Percentiles rank a stretch among this genome's conserved stretches.
Evolutionary conservation across 345 rosid species (phyloP).

Genomic region (Mangifera indica): DNA sequence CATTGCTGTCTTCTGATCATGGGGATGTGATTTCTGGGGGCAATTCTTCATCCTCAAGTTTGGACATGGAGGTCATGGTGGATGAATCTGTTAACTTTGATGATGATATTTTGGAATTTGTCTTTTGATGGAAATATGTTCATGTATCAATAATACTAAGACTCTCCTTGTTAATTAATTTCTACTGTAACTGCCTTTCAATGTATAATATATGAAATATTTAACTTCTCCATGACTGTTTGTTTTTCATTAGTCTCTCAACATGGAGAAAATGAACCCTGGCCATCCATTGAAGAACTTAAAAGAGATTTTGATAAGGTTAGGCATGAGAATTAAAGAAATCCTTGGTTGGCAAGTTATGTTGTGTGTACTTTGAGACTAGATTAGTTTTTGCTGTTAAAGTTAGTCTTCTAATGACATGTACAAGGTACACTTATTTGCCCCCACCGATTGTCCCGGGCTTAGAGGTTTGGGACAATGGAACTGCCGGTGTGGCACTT

Average conservation of each 20-base stretch:
- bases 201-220: neutral
- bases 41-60: conserved; percentile 25
- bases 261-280: neutral
- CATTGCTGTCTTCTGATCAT: conserved; percentile 18
- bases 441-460: too few species aligned
- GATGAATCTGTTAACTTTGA: conserved; percentile 21
- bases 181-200: neutral
- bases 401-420: neutral
- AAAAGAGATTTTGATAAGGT: neutral
- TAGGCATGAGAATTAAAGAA: too few species aligned
- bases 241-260: neutral
- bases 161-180: neutral
- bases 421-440: too few species aligned
- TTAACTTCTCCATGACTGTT: too few species aligned
- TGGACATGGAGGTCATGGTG: conserved; percentile 20
- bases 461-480: too few species aligned
- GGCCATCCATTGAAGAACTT: too few species aligned
- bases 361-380: neutral
- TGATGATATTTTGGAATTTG: conserved; percentile 11
- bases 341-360: neutral
- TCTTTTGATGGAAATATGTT: neutral
- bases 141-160: neutral
- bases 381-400: neutral
- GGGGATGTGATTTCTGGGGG: conserved; percentile 29
- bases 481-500: too few species aligned